Conservation (phyloP, 2,329 filamentous ascomycete genomes). For the Colletotrichum horii region DNA sequence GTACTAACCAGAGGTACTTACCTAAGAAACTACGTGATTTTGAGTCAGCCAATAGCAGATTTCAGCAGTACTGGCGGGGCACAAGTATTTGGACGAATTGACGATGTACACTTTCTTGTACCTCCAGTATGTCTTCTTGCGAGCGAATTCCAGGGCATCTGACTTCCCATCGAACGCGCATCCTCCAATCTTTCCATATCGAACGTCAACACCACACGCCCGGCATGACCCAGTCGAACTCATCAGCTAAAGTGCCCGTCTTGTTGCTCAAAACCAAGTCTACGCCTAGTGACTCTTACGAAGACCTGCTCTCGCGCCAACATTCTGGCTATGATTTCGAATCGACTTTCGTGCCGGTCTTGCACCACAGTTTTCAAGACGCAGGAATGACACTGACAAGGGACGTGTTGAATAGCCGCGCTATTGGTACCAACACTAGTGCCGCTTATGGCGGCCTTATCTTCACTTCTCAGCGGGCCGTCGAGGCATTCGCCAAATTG, state of each 20-base stretch:
- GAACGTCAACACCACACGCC: not conserved
- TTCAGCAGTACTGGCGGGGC: not conserved
- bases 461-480: constrained; percentile 84
- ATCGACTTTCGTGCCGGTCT: constrained; percentile 76
- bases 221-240: constrained; percentile 9
- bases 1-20: not conserved
- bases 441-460: constrained; percentile 75
- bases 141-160: not conserved
- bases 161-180: not conserved
- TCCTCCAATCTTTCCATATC: not conserved
- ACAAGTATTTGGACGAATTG: not conserved
- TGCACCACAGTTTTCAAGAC: constrained; percentile 72
- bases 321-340: constrained; percentile 53
- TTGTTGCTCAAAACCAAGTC: constrained; percentile 82
- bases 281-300: constrained; percentile 72
- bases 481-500: constrained; percentile 75
- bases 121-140: not conserved
- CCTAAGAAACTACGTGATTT: constrained; percentile 4
- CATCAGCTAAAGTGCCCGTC: constrained; percentile 53
- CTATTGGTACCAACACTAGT: constrained; percentile 41
- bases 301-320: constrained; percentile 65
- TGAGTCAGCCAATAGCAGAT: not conserved
- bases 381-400: constrained; percentile 60
- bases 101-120: not conserved
- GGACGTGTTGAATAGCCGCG: constrained; percentile 48